Percentiles rank a stretch among this genome's conserved stretches.
Conservation (phyloP, 23 red algal genomes). For the Agarophyton chilense region DNA sequence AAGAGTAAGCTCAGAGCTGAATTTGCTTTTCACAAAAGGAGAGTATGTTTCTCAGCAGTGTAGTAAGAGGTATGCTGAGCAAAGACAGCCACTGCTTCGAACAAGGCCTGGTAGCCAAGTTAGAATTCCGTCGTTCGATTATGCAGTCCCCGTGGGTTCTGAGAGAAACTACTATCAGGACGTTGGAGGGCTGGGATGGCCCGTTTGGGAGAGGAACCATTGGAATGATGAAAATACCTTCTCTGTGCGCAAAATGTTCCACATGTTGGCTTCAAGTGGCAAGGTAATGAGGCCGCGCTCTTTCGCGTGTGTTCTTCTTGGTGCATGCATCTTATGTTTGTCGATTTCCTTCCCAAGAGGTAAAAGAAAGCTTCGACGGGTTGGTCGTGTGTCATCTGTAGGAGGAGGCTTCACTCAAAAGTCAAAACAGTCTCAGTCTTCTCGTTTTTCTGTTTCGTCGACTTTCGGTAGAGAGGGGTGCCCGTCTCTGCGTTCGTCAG, state of each 20-base stretch:
- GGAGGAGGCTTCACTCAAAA: neutral
- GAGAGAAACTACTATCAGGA: conserved; percentile 38
- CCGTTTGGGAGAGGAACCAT: neutral
- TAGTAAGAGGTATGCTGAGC: neutral
- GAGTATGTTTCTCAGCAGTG: conserved; percentile 20
- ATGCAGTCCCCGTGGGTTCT: conserved; percentile 16
- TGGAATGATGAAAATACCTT: conserved; percentile 7
- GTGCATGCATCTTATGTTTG: neutral
- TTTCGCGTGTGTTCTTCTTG: neutral
- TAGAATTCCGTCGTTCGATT: neutral
- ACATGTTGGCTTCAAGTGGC: neutral
- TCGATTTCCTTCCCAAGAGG: neutral
- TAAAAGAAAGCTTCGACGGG: neutral
- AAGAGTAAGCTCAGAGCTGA: neutral
- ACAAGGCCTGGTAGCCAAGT: neutral
- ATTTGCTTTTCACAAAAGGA: neutral
- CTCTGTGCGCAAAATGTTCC: neutral
- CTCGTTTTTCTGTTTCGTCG: neutral
- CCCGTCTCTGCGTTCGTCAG: neutral
- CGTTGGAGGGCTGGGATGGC: neutral
- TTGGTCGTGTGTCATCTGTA: neutral
- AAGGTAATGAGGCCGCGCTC: neutral
- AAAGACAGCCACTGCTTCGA: neutral
- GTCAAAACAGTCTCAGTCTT: neutral
- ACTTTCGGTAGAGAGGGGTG: neutral